These are phyloP conservation scores for Marasmius oreades DNA, from an alignment of 1,284 basidiomycete genomes.

Conservation along the genomic window DNA sequence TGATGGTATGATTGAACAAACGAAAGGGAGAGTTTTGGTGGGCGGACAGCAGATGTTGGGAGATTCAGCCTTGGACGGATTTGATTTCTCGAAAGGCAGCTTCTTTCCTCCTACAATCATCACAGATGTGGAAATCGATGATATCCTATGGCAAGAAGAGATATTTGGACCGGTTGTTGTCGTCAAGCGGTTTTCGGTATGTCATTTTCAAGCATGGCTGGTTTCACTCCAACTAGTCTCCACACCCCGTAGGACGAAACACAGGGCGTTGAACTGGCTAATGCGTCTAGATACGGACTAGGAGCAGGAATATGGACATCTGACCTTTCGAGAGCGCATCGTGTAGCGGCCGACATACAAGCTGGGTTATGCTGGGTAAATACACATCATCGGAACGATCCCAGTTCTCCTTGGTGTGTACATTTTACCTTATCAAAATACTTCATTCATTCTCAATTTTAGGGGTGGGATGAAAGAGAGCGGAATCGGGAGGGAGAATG, in stretches of 20 bases:
- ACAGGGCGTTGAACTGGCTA: constrained; percentile 68
- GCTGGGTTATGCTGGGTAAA: constrained; percentile 83
- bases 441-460: neutral
- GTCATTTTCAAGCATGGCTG: constrained; percentile 11
- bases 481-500: constrained; percentile 80
- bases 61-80: constrained; percentile 59
- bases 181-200: constrained; percentile 59
- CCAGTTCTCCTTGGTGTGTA: constrained; percentile 79
- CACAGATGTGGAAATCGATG: constrained; percentile 47
- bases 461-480: constrained; percentile 87
- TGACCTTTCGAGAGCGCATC: constrained; percentile 69
- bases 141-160: constrained; percentile 78
- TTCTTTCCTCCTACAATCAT: constrained; percentile 81
- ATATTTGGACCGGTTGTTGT: constrained; percentile 79
- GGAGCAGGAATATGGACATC: constrained; percentile 81
- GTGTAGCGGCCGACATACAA: constrained; percentile 62
- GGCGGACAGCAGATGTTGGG: constrained; percentile 68
- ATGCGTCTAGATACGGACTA: constrained; percentile 73
- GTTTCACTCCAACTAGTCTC: neutral
- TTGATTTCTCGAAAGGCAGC: constrained; percentile 62
- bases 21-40: constrained; percentile 46
- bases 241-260: constrained; percentile 47
- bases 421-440: neutral
- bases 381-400: constrained; percentile 83
- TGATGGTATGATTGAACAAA: constrained; percentile 48